Conservation (phyloP, 2,329 filamentous ascomycete species). For the Sporothrix phasma region DNA sequence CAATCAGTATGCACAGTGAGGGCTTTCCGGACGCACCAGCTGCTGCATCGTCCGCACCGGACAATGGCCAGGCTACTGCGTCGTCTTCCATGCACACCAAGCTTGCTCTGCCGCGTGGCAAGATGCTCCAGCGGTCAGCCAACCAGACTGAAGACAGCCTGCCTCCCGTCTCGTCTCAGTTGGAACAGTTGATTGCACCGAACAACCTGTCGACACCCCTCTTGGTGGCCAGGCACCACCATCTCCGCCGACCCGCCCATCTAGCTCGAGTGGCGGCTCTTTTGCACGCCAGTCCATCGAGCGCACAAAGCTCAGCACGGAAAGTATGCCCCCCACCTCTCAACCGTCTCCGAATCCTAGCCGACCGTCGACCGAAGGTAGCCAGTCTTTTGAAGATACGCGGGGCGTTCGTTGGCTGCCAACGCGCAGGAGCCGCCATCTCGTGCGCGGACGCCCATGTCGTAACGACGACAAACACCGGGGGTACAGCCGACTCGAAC, state of each 20-base stretch:
- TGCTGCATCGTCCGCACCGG: constrained; percentile 27
- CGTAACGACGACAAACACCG: constrained; percentile 35
- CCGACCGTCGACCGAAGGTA: constrained; percentile 36
- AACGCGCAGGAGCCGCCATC: constrained; percentile 28
- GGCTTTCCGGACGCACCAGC: constrained; percentile 46
- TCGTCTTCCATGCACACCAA: constrained; percentile 76
- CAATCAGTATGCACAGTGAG: constrained; percentile 63
- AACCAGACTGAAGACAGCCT: constrained; percentile 48
- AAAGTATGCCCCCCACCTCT: constrained; percentile 32
- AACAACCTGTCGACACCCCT: constrained; percentile 34
- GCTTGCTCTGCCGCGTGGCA: constrained; percentile 73
- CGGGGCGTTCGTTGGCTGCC: constrained; percentile 37
- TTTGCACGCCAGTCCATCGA: constrained; percentile 40
- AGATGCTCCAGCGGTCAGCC: constrained; percentile 56
- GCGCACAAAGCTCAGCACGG: constrained; percentile 40
- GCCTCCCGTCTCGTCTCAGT: constrained; percentile 46
- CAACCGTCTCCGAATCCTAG: constrained; percentile 37
- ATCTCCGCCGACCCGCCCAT: constrained; percentile 51
- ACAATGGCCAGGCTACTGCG: constrained; percentile 40
- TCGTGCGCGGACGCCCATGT: constrained; percentile 37
- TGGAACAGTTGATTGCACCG: constrained; percentile 45
- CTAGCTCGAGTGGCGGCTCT: constrained; percentile 41
- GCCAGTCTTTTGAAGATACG: constrained; percentile 40
- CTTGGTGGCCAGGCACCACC: constrained; percentile 43
- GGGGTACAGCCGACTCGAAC: constrained; percentile 46